Conservation (phyloP, 352 stramenopile genomes). For the Elongisporangium prolatum region DNA sequence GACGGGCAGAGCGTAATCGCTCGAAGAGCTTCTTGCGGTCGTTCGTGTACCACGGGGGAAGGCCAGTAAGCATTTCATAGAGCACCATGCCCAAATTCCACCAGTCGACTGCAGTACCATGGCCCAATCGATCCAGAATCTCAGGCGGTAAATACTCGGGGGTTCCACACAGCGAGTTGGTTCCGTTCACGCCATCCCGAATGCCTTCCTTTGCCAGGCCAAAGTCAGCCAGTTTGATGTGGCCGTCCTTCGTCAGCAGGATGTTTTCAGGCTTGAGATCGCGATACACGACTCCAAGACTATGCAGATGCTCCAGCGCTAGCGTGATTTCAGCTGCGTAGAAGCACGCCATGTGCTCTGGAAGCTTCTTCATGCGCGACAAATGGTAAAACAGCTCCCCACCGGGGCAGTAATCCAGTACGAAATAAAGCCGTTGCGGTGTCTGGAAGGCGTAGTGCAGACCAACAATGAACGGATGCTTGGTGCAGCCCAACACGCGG, state of each 20-base stretch:
- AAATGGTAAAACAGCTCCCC: conserved; percentile 89
- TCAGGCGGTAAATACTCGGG: conserved; percentile 87
- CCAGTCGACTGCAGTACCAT: conserved; percentile 93
- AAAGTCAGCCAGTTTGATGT: conserved; percentile 90
- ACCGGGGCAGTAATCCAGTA: conserved; percentile 90
- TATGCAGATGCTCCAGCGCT: conserved; percentile 80
- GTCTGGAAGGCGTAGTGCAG: conserved; percentile 88
- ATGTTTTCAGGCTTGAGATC: conserved; percentile 80
- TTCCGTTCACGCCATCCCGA: conserved; percentile 52
- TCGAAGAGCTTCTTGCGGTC: conserved; percentile 89
- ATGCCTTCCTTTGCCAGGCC: conserved; percentile 81
- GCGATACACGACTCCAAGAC: conserved; percentile 78
- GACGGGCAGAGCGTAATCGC: conserved; percentile 61
- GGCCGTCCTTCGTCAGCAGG: conserved; percentile 65
- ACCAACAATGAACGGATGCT: conserved; percentile 87
- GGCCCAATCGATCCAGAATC: conserved; percentile 67
- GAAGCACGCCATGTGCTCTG: conserved; percentile 85
- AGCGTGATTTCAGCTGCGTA: conserved; percentile 87
- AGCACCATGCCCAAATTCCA: conserved; percentile 87
- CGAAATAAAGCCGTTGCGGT: conserved; percentile 93
- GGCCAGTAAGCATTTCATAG: conserved; percentile 79
- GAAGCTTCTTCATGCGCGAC: conserved; percentile 82
- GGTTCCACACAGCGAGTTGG: conserved; percentile 82
- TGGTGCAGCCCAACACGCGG: conserved; percentile 76
- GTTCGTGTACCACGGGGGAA: conserved; percentile 87